These are phyloP conservation scores for Ogataea saltuana DNA, from an alignment of 805 yeast genomes.

Conservation along the genomic window DNA sequence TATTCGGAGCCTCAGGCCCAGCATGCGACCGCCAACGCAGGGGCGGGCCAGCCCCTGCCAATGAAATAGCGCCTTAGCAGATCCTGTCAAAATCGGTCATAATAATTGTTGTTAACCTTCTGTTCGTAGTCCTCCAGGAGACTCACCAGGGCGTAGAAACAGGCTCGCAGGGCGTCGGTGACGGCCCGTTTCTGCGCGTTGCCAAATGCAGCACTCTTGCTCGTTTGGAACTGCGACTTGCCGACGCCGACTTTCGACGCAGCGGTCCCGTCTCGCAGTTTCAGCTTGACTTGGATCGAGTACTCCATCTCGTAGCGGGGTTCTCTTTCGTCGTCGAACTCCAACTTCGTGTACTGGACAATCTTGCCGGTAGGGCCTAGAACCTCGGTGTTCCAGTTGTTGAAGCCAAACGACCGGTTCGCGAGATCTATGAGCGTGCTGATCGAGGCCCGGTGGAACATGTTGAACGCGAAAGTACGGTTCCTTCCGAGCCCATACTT, in stretches of 20 bases:
- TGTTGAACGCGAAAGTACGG: slow-evolving; percentile 10
- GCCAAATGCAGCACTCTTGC: slow-evolving; percentile 37
- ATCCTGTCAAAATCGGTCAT: slow-evolving; percentile 10
- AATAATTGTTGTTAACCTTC: slow-evolving; percentile 28
- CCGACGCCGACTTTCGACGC: slow-evolving; percentile 44
- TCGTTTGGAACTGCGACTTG: slow-evolving; percentile 35
- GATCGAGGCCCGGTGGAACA: slow-evolving; percentile 25
- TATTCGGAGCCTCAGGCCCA: slow-evolving; percentile 9
- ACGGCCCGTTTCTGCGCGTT: slow-evolving; percentile 50
- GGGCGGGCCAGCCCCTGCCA: neutral
- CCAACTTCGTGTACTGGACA: slow-evolving; percentile 11
- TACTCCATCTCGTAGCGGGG: slow-evolving; percentile 19
- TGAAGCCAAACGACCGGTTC: slow-evolving; percentile 51
- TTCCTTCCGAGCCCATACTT: slow-evolving; percentile 7
- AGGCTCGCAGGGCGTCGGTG: slow-evolving; percentile 45
- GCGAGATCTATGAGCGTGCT: slow-evolving; percentile 38
- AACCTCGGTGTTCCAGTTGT: slow-evolving; percentile 51
- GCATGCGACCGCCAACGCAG: too few relatives aligned
- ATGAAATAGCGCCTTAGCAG: slow-evolving; percentile 8
- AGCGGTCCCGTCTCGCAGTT: slow-evolving; percentile 46
- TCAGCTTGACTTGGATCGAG: slow-evolving; percentile 37
- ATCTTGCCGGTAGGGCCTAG: slow-evolving; percentile 25
- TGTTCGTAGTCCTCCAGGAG: slow-evolving; percentile 33
- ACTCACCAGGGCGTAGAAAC: slow-evolving; percentile 40
- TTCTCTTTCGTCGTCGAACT: slow-evolving; percentile 23